Evolutionary conservation across 306 rosid genomes (phyloP), one percentile per base, ranked within the genome.

Genomic region (Citrullus mucosospermus): DNA sequence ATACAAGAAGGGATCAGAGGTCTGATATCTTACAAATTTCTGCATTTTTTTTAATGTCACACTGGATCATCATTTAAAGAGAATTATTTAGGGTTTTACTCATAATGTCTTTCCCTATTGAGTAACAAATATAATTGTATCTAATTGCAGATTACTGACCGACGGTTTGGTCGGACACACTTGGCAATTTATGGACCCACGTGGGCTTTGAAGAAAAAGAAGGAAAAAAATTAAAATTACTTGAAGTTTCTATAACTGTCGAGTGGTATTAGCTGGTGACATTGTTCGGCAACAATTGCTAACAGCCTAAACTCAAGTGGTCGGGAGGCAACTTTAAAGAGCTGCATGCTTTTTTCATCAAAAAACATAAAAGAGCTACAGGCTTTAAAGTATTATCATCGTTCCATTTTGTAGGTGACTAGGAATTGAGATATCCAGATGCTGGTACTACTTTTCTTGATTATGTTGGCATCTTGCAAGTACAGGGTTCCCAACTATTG

Each of bases 161-260:
- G 97, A 43, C 85, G 91, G 81, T 92, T 96, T 25, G 99, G 97
- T 58, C 91, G 97, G 80, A 92, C 99, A 0, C 88, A 86, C 79
- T 84, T 92, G 90, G 96, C 85, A 25, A 96, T 96, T 78, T 96
- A 91, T 78, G 99, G 98, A 85, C 99, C 98, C 67, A 83, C 81
- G 78, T 92, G 99, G 97, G 92, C 99, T 48, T 88, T 91, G 84
- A 96, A 91, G 88, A 91, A 87, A 86, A 92, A 85, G 76, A 89
- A 81, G 39, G 41, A 28, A 79, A 84, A 66, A 5, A 66, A 10
- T 12, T 66, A 4, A 38, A 53, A 73, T 72, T 81, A 72, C 60
- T 41, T 32, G 73, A 51, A 41, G 83, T 48, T 81, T 85, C 86
- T 34, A 84, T 81, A 51, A 72, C 84, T 62, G 60, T 79, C 80